Evolutionary conservation across 441 rosid species (phyloP).

Genomic region (Erodium trifolium): DNA sequence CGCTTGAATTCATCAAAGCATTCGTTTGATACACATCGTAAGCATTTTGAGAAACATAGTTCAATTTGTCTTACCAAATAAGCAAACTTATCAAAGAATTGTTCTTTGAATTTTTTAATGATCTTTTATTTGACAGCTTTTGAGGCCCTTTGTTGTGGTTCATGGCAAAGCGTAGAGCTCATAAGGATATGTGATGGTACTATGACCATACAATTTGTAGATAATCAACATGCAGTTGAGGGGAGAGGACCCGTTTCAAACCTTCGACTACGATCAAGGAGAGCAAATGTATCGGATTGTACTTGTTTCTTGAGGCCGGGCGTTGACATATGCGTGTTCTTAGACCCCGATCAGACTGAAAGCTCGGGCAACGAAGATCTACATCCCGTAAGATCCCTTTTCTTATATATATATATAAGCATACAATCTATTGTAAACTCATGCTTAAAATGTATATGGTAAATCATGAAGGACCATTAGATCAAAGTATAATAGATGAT

Average conservation of each 20-base stretch:
- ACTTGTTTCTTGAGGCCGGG: constrained; percentile 69
- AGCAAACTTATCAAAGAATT: neutral
- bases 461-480: too few species aligned
- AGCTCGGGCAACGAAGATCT: constrained; percentile 25
- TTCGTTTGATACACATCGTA: too few species aligned
- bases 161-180: constrained; percentile 59
- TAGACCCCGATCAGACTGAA: constrained; percentile 20
- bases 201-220: constrained; percentile 36
- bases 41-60: too few species aligned
- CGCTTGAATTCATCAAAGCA: too few species aligned
- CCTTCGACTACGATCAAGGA: constrained; percentile 68
- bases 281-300: constrained; percentile 55
- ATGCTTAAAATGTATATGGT: too few species aligned
- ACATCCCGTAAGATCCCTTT: constrained; percentile 31
- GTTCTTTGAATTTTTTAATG: neutral
- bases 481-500: too few species aligned
- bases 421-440: too few species aligned
- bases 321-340: constrained; percentile 62
- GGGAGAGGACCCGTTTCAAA: constrained; percentile 44
- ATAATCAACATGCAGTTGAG: constrained; percentile 23
- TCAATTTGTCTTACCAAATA: neutral
- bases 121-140: constrained; percentile 43
- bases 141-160: constrained; percentile 46
- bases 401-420: too few species aligned
- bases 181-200: constrained; percentile 48